Conservation (phyloP, 2,329 filamentous ascomycete genomes). For the Chalaropsis ovoidea region DNA sequence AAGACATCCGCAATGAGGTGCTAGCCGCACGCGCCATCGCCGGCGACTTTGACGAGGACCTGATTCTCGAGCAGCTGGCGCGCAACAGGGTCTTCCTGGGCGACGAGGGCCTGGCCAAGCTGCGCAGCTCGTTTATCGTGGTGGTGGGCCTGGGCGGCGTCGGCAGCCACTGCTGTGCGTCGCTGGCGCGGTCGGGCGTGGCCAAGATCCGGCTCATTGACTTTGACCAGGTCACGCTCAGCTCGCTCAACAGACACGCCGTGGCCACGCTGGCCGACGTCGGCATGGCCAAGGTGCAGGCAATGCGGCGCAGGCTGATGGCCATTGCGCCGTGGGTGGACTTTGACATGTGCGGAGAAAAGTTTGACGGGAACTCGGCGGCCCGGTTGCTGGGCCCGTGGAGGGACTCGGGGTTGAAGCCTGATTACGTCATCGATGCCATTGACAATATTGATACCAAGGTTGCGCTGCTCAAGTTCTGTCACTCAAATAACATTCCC, state of each 20-base stretch:
- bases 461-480: conserved; percentile 81
- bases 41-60: conserved; percentile 60
- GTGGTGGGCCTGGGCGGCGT: conserved; percentile 92
- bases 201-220: conserved; percentile 82
- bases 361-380: conserved; percentile 63
- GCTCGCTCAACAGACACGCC: conserved; percentile 89
- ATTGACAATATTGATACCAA: conserved; percentile 99
- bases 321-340: conserved; percentile 85
- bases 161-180: conserved; percentile 79
- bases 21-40: conserved; percentile 51
- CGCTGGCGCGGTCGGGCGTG: conserved; percentile 80
- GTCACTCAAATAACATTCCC: conserved; percentile 61
- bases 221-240: conserved; percentile 94
- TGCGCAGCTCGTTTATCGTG: conserved; percentile 73
- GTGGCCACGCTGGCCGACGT: conserved; percentile 91
- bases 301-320: conserved; percentile 66
- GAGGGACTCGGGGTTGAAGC: conserved; percentile 44
- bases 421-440: conserved; percentile 88
- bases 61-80: conserved; percentile 89
- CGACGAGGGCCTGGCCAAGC: conserved; percentile 65
- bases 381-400: conserved; percentile 57
- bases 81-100: conserved; percentile 86
- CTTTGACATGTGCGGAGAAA: conserved; percentile 76
- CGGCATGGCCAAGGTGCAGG: conserved; percentile 82
- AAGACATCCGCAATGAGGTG: conserved; percentile 50